Percentiles rank a stretch among this genome's conserved stretches.
These are phyloP conservation scores for Phytopythium delawarense DNA, from an alignment of 352 stramenopile genomes.

Conservation along the genomic window DNA sequence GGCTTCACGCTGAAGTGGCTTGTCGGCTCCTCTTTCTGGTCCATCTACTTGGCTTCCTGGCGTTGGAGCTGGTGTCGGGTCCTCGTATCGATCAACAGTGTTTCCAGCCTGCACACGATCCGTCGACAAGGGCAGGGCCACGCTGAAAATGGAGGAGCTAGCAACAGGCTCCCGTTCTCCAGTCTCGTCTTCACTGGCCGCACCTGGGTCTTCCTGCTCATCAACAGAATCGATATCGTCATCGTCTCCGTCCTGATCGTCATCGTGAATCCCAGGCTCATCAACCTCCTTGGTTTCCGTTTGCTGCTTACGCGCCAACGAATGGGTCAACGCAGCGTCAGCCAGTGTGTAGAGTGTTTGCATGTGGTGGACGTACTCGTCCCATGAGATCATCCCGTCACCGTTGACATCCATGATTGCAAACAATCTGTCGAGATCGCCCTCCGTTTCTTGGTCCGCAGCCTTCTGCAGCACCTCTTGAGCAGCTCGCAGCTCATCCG, in stretches of 20 bases:
- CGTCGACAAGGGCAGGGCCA: not conserved
- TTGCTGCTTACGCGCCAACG: not conserved
- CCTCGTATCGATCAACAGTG: not conserved
- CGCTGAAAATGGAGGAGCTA: not conserved
- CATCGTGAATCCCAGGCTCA: not conserved
- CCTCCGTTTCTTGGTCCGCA: slow-evolving; percentile 28
- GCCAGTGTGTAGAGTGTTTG: slow-evolving; percentile 41
- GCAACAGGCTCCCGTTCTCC: not conserved
- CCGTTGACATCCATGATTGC: slow-evolving; percentile 44
- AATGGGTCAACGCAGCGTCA: slow-evolving; percentile 17
- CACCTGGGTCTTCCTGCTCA: not conserved
- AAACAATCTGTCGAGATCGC: slow-evolving; percentile 43
- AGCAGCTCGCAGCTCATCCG: slow-evolving; percentile 2
- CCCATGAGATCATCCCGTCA: slow-evolving; percentile 47
- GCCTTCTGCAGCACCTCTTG: slow-evolving; percentile 29
- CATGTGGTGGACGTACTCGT: slow-evolving; percentile 46
- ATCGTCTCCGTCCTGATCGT: not conserved
- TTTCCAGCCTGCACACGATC: not conserved
- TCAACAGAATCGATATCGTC: not conserved
- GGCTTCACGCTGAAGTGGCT: not conserved
- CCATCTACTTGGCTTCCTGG: not conserved
- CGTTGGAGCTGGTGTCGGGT: not conserved
- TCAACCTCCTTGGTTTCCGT: not conserved
- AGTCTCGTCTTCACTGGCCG: not conserved
- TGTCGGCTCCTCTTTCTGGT: not conserved